Percentiles rank a stretch among this genome's conserved stretches.
Evolutionary conservation across 768 basidiomycete genomes (phyloP).

Genomic region (Nidularia pulvinata): DNA sequence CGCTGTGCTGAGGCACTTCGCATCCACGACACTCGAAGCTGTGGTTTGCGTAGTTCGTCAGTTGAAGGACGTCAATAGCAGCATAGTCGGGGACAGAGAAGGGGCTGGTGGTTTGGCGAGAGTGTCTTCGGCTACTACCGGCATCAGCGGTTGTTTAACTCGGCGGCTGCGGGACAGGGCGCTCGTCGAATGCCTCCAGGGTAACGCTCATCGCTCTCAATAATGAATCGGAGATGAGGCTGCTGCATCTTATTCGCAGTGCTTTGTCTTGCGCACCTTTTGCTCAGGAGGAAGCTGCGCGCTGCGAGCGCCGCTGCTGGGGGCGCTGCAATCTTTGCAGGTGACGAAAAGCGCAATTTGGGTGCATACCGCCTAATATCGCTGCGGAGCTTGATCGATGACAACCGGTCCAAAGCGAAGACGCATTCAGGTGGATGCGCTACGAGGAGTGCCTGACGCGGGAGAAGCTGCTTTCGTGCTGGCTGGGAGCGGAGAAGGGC

Average conservation of each 20-base stretch:
- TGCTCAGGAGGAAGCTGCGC: slow-evolving; percentile 35
- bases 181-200: too few species aligned
- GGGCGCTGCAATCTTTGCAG: slow-evolving; percentile 8
- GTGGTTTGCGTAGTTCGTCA: too few species aligned
- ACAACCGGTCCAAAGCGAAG: slow-evolving; percentile 27
- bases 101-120: too few species aligned
- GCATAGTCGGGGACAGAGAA: too few species aligned
- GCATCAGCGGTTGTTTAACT: too few species aligned
- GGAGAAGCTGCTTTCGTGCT: slow-evolving; percentile 14
- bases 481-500: neutral
- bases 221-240: too few species aligned
- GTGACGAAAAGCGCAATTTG: slow-evolving; percentile 13
- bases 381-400: neutral
- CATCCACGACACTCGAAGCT: too few species aligned
- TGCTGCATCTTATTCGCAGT: slow-evolving; percentile 22
- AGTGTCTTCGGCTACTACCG: too few species aligned
- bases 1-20: too few species aligned
- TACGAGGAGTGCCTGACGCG: slow-evolving; percentile 36
- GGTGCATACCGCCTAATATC: slow-evolving; percentile 35
- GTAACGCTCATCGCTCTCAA: too few species aligned
- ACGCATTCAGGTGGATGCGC: slow-evolving; percentile 35
- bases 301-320: slow-evolving; percentile 5
- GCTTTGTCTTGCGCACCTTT: slow-evolving; percentile 54
- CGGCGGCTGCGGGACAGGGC: too few species aligned
- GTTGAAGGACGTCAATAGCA: too few species aligned